Evolutionary conservation across 257 asterid species (phyloP).

Genomic region (Solanum etuberosum): DNA sequence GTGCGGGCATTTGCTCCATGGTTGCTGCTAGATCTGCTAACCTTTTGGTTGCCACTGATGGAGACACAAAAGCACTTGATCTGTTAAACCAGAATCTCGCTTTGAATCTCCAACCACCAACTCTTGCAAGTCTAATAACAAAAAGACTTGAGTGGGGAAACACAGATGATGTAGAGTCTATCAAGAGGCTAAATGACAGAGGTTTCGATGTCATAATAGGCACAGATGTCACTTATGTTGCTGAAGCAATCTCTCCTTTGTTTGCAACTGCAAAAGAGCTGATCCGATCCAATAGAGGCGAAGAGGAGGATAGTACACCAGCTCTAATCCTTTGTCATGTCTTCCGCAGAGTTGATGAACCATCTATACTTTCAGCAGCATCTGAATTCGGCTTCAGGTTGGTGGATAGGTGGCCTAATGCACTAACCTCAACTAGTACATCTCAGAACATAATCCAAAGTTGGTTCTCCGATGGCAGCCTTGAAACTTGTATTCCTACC

Average conservation of each 20-base stretch:
- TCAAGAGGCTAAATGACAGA: conserved; percentile 29
- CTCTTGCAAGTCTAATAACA: conserved; percentile 20
- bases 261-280: conserved; percentile 66
- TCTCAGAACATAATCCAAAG: conserved; percentile 18
- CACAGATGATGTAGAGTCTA: conserved; percentile 31
- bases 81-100: conserved; percentile 48
- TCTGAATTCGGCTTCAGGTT: conserved; percentile 45
- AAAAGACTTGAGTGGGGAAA: conserved; percentile 74
- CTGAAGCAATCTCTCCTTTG: conserved; percentile 55
- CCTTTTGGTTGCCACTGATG: conserved; percentile 81
- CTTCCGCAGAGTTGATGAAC: conserved; percentile 74
- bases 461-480: conserved; percentile 38
- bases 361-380: conserved; percentile 56
- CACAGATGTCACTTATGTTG: conserved; percentile 68
- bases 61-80: conserved; percentile 63
- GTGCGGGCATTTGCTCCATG: conserved; percentile 85
- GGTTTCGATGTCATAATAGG: conserved; percentile 86
- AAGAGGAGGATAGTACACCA: conserved; percentile 10
- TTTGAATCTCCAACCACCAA: conserved; percentile 35
- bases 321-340: conserved; percentile 75
- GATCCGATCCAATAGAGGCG: conserved; percentile 17
- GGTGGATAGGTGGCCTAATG: conserved; percentile 52
- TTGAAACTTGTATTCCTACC: conserved; percentile 24
- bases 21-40: conserved; percentile 55
- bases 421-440: conserved; percentile 6